phyloP scores from a whole-genome alignment of 148 eudicot species.

The Camellia japonica region DNA sequence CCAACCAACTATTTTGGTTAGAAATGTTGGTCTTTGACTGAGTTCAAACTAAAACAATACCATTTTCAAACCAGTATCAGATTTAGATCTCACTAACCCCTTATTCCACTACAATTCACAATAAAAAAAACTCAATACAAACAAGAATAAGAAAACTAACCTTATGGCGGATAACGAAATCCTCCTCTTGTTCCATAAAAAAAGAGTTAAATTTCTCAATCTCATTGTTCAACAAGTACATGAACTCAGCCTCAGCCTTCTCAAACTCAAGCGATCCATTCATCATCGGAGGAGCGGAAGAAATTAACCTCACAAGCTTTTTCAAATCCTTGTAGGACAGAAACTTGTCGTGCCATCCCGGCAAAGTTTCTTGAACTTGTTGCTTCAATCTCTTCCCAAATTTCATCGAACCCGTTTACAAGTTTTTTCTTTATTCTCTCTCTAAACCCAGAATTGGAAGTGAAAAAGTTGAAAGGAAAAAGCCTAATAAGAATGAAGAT shows the following conservation, averaged over 20 bases:
- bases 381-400: conserved; percentile 84
- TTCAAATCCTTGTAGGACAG: conserved; percentile 76
- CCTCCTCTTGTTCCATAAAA: conserved; percentile 83
- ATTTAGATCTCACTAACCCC: too few relatives aligned
- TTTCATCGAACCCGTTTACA: conserved; percentile 40
- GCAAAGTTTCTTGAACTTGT: conserved; percentile 71
- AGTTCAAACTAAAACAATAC: background rate
- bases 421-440: too few relatives aligned
- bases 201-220: conserved; percentile 77
- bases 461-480: background rate
- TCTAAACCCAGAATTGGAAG: background rate
- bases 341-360: conserved; percentile 74
- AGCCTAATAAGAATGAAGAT: background rate
- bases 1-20: too few relatives aligned
- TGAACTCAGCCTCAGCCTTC: conserved; percentile 60
- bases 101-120: too few relatives aligned
- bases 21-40: too few relatives aligned
- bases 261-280: conserved; percentile 34
- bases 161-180: conserved; percentile 69
- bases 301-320: conserved; percentile 63
- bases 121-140: background rate
- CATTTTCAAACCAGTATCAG: background rate
- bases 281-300: conserved; percentile 27
- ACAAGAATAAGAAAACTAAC: conserved; percentile 21
- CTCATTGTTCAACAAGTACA: conserved; percentile 62